phyloP scores from a whole-genome alignment of 768 basidiomycete species.

The Russula brevipes region DNA sequence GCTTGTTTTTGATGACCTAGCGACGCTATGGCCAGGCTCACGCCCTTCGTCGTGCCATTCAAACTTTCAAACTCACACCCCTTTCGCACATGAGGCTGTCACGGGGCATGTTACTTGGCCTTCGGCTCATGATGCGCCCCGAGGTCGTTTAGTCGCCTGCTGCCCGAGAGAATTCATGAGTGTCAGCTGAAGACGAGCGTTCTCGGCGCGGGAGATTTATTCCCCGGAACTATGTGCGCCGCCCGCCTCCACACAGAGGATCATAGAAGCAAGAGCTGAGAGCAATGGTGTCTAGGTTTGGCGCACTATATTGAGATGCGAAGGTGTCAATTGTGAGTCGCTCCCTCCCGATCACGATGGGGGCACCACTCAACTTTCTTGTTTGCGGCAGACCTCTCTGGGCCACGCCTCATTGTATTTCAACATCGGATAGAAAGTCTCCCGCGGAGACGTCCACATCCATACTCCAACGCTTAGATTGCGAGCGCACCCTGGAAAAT shows the following conservation, averaged over 20 bases:
- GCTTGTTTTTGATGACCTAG: not conserved
- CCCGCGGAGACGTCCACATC: constrained; percentile 66
- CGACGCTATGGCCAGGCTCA: constrained; percentile 34
- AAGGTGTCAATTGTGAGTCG: constrained; percentile 91
- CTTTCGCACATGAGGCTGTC: constrained; percentile 69
- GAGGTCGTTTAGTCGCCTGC: constrained; percentile 66
- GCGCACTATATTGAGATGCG: constrained; percentile 70
- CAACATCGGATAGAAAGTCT: constrained; percentile 86
- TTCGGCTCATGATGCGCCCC: constrained; percentile 57
- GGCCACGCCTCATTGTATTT: constrained; percentile 74
- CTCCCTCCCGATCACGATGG: not conserved
- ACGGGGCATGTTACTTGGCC: constrained; percentile 79
- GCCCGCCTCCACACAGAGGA: not conserved
- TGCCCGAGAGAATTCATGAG: constrained; percentile 66
- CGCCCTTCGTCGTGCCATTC: constrained; percentile 59
- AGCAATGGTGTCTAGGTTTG: constrained; percentile 51
- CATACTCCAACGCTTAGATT: constrained; percentile 55
- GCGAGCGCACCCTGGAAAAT: constrained; percentile 63
- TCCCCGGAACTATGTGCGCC: constrained; percentile 79
- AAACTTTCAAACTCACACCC: constrained; percentile 64
- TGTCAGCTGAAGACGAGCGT: constrained; percentile 93
- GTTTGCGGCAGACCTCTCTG: constrained; percentile 62
- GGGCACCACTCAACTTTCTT: constrained; percentile 4
- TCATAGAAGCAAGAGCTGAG: not conserved
- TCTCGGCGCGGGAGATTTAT: constrained; percentile 76